Percentiles rank a stretch among this genome's conserved stretches.
Conservation (phyloP, 805 yeast genomes). For the Vanderwaltozyma polyspora region DNA sequence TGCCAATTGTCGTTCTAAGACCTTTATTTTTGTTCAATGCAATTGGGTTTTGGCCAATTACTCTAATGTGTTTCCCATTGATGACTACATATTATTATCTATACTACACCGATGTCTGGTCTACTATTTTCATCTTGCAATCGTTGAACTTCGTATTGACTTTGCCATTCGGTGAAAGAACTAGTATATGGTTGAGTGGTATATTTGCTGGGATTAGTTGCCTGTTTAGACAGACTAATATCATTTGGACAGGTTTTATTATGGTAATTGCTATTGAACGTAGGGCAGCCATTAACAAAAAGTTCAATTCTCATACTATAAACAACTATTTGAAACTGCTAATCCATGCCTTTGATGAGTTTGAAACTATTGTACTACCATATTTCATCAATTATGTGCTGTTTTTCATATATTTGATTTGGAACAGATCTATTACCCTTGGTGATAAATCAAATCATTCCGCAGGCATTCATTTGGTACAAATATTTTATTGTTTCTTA, state of each 20-base stretch:
- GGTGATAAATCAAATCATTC: conserved; percentile 88
- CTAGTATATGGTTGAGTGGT: conserved; percentile 37
- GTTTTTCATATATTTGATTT: conserved; percentile 47
- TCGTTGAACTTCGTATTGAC: conserved; percentile 40
- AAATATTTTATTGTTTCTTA: conserved; percentile 63
- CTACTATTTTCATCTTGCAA: conserved; percentile 54
- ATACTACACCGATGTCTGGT: conserved; percentile 92
- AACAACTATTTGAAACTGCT: conserved; percentile 32
- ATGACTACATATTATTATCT: conserved; percentile 61
- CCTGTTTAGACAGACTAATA: conserved; percentile 80
- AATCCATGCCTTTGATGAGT: conserved; percentile 28
- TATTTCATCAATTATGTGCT: conserved; percentile 38
- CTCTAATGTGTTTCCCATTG: conserved; percentile 52
- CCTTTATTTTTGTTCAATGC: conserved; percentile 32
- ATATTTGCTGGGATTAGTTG: conserved; percentile 51
- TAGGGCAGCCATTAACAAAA: conserved; percentile 32
- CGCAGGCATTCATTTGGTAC: conserved; percentile 62
- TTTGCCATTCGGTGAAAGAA: conserved; percentile 26
- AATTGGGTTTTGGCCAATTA: conserved; percentile 33
- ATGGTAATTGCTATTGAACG: conserved; percentile 45
- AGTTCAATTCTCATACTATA: conserved; percentile 27
- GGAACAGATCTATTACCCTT: conserved; percentile 76
- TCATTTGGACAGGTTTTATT: conserved; percentile 69
- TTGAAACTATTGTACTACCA: conserved; percentile 33
- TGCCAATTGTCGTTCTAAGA: conserved; percentile 39